Evolutionary conservation across 305 asterid genomes (phyloP).

Genomic region (Euphrasia arctica): DNA sequence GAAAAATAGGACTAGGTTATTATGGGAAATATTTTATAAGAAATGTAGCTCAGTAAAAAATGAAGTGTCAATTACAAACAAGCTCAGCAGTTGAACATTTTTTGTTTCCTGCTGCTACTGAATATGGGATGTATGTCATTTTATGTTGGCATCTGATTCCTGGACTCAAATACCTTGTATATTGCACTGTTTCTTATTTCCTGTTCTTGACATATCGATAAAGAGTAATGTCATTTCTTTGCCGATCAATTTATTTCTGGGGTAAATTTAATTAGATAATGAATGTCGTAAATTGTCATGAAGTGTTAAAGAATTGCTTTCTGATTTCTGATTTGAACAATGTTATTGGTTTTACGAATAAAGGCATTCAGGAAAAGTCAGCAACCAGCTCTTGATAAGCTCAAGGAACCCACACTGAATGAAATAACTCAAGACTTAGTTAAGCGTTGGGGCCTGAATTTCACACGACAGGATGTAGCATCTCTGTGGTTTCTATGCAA

Average conservation of each 20-base stretch:
- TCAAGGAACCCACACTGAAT: constrained; percentile 69
- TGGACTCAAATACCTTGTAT: constrained; percentile 1
- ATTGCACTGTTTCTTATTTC: constrained; percentile 11
- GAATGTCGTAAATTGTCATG: constrained; percentile 16
- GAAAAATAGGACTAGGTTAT: neutral
- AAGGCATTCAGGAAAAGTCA: constrained; percentile 80
- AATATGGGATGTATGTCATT: neutral
- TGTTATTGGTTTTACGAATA: constrained; percentile 26
- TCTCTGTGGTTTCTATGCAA: constrained; percentile 88
- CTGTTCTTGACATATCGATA: constrained; percentile 2
- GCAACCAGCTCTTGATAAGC: constrained; percentile 73
- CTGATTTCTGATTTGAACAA: constrained; percentile 5
- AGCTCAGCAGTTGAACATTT: neutral
- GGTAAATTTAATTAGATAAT: neutral
- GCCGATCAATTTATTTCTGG: constrained; percentile 8
- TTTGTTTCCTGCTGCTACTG: neutral
- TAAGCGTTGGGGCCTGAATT: constrained; percentile 66
- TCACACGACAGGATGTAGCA: constrained; percentile 62
- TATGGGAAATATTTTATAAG: neutral
- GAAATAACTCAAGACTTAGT: constrained; percentile 55
- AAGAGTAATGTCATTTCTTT: constrained; percentile 10
- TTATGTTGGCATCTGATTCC: constrained; percentile 8
- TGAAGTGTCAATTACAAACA: constrained; percentile 7
- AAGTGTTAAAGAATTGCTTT: constrained; percentile 15
- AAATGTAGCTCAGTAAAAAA: neutral